Conservation (phyloP, 164 flowering plant genomes). For the Vitis cinerea region DNA sequence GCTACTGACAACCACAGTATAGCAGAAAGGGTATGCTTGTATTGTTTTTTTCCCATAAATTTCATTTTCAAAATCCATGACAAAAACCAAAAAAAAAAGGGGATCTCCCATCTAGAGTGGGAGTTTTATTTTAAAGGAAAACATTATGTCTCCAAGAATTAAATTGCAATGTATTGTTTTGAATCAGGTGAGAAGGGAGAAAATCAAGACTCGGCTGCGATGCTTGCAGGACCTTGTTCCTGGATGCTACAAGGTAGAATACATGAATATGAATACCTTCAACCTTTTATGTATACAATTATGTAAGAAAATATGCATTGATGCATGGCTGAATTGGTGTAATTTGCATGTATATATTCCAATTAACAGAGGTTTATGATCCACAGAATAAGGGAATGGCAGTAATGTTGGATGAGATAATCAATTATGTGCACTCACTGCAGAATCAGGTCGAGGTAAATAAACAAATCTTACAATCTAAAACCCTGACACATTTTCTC, state of each 20-base stretch:
- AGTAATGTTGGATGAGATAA: slow-evolving; percentile 39
- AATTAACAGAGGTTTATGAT: neutral
- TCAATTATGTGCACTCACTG: slow-evolving; percentile 39
- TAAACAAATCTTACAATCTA: neutral
- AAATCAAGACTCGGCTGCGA: slow-evolving; percentile 29
- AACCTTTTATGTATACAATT: too few relatives aligned
- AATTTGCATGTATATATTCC: neutral
- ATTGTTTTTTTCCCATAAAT: neutral
- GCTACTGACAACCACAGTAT: slow-evolving; percentile 38
- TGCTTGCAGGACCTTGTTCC: slow-evolving; percentile 38
- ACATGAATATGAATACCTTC: too few relatives aligned
- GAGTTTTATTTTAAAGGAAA: too few relatives aligned
- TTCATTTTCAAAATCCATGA: too few relatives aligned
- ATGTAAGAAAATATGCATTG: too few relatives aligned
- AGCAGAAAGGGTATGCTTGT: slow-evolving; percentile 32
- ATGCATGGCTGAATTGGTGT: neutral
- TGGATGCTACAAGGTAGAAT: slow-evolving; percentile 36
- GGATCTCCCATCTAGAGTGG: too few relatives aligned
- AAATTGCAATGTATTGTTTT: neutral
- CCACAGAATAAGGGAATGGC: slow-evolving; percentile 40
- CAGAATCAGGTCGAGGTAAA: slow-evolving; percentile 43
- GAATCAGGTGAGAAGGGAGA: slow-evolving; percentile 35
- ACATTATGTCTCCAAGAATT: too few relatives aligned
- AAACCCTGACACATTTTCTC: neutral
- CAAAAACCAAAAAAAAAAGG: too few relatives aligned